Conservation (phyloP, 495 filamentous ascomycete species). For the Penicillium cosmopolitanum region DNA sequence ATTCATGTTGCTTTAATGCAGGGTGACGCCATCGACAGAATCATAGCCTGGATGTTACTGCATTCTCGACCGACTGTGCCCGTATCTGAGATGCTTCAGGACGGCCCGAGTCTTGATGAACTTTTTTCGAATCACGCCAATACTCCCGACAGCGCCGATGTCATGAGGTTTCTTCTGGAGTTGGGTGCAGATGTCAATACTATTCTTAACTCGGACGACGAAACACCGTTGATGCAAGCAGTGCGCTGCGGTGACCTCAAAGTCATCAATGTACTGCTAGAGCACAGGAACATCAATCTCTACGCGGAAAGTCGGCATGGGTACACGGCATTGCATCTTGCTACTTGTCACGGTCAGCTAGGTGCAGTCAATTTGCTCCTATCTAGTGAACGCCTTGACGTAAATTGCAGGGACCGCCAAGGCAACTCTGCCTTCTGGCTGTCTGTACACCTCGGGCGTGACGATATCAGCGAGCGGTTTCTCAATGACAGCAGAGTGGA, state of each 20-base stretch:
- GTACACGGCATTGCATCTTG: slow-evolving; percentile 8
- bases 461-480: slow-evolving; percentile 10
- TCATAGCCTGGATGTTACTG: slow-evolving; percentile 7
- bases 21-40: neutral
- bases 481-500: slow-evolving; percentile 7
- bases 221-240: slow-evolving; percentile 8
- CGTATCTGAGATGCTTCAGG: neutral
- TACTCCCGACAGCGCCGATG: neutral
- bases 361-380: slow-evolving; percentile 8
- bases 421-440: slow-evolving; percentile 9
- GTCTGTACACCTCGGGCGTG: slow-evolving; percentile 5
- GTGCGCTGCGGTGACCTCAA: neutral
- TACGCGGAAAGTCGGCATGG: slow-evolving; percentile 6
- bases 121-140: slow-evolving; percentile 3
- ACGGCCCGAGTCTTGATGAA: slow-evolving; percentile 4
- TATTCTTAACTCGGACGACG: neutral
- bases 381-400: neutral
- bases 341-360: slow-evolving; percentile 6
- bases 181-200: slow-evolving; percentile 9
- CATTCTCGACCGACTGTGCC: neutral
- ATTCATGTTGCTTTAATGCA: slow-evolving; percentile 3
- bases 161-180: slow-evolving; percentile 6
- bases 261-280: slow-evolving; percentile 7
- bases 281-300: slow-evolving; percentile 5
- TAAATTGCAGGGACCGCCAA: slow-evolving; percentile 1